These are phyloP conservation scores for Herpotrichia juniperi DNA, from an alignment of 2,329 filamentous ascomycete genomes.

Conservation along the genomic window DNA sequence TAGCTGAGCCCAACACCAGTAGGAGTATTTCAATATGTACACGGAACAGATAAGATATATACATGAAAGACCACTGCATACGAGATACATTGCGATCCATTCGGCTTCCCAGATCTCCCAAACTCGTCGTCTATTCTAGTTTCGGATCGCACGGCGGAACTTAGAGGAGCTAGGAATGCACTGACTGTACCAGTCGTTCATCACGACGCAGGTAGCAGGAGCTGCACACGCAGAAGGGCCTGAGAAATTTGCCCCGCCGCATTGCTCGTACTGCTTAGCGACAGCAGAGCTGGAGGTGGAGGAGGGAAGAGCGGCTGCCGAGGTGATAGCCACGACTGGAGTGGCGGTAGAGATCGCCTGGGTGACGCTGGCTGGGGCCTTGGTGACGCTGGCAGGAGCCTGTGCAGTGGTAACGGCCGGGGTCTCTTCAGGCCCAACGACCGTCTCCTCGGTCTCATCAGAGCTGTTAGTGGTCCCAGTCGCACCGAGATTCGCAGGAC, in stretches of 20 bases:
- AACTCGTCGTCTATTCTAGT: no score
- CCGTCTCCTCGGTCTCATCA: not conserved
- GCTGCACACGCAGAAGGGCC: not conserved
- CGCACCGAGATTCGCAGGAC: slow-evolving; percentile 22
- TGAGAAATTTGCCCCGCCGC: not conserved
- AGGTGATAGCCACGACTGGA: no score
- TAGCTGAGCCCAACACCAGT: no score
- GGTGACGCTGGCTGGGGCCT: no score
- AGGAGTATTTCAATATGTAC: no score
- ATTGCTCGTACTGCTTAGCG: not conserved
- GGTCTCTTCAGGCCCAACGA: not conserved
- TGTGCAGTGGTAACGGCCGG: not conserved
- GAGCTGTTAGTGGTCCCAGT: not conserved
- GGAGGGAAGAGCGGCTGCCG: not conserved
- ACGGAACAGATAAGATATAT: no score
- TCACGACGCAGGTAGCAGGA: not conserved
- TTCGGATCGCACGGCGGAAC: not conserved
- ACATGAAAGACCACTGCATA: no score
- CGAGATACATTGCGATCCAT: no score
- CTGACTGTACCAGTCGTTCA: not conserved
- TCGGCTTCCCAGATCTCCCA: no score
- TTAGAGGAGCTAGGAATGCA: not conserved
- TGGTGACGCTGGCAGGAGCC: not conserved
- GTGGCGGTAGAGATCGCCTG: no score
- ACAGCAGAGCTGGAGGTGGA: not conserved